These are phyloP conservation scores for Albugo candida DNA, from an alignment of 352 stramenopile species.

Conservation along the genomic window DNA sequence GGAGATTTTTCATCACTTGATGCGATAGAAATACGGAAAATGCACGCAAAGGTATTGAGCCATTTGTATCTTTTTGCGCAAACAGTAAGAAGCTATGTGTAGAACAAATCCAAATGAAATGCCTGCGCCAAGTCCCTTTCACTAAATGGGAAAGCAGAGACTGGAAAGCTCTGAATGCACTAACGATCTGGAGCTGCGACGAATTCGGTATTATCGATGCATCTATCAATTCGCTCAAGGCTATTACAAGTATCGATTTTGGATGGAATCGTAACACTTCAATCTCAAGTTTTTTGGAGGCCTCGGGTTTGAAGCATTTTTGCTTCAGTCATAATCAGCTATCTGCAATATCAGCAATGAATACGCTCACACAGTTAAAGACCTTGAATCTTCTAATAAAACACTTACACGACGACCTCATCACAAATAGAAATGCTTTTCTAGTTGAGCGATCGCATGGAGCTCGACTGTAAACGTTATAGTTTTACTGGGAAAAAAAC, in stretches of 20 bases:
- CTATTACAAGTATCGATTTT: conserved; percentile 28
- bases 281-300: conserved; percentile 15
- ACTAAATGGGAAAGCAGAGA: too few species aligned
- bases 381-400: conserved; percentile 1
- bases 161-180: too few species aligned
- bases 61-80: conserved; percentile 55
- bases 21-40: conserved; percentile 39
- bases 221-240: conserved; percentile 28
- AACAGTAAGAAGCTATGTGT: conserved; percentile 31
- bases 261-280: conserved; percentile 45
- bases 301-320: conserved; percentile 19
- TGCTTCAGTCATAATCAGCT: conserved; percentile 60
- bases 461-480: conserved; percentile 44
- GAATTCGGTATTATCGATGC: conserved; percentile 22
- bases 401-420: conserved; percentile 39
- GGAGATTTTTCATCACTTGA: conserved; percentile 67
- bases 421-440: conserved; percentile 67
- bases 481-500: conserved; percentile 41
- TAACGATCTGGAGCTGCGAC: conserved; percentile 11
- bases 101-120: conserved; percentile 13
- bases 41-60: conserved; percentile 15
- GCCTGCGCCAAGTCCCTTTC: too few species aligned
- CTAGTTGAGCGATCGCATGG: conserved; percentile 38
- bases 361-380: conserved; percentile 9
- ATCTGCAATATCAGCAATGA: conserved; percentile 17